Evolutionary conservation across 805 yeast genomes (phyloP).

Genomic region (Candida germanica): DNA sequence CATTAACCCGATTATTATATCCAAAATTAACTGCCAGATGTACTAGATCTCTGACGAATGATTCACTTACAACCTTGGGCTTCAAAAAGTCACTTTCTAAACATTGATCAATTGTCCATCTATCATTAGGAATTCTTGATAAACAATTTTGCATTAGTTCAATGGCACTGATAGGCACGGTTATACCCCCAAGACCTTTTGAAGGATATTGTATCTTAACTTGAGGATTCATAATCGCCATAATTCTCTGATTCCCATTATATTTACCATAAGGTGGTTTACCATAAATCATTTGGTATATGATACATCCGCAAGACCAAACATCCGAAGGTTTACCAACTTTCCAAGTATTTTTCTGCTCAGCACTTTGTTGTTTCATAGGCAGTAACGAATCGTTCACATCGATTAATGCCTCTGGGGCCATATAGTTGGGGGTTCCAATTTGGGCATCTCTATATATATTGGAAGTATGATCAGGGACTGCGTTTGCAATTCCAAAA

Average conservation of each 20-base stretch:
- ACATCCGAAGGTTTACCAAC: conserved; percentile 95
- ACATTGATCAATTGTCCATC: conserved; percentile 65
- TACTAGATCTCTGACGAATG: conserved; percentile 66
- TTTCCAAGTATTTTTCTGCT: conserved; percentile 48
- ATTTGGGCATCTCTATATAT: conserved; percentile 86
- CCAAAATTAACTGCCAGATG: conserved; percentile 79
- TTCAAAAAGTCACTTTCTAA: conserved; percentile 62
- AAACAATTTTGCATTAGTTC: conserved; percentile 73
- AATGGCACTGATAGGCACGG: conserved; percentile 67
- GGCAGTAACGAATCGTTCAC: conserved; percentile 35
- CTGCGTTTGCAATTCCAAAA: conserved; percentile 93
- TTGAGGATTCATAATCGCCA: conserved; percentile 85
- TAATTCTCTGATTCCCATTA: conserved; percentile 70
- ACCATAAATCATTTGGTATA: conserved; percentile 94
- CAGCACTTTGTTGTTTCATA: conserved; percentile 8
- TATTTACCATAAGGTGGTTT: conserved; percentile 83
- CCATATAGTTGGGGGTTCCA: conserved; percentile 97
- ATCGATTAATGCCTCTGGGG: conserved; percentile 89
- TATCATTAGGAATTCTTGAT: conserved; percentile 60
- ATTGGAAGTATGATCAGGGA: conserved; percentile 88
- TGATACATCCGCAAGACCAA: conserved; percentile 97
- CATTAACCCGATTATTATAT: conserved; percentile 34
- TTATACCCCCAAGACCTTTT: conserved; percentile 54
- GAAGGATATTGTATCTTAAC: conserved; percentile 66
- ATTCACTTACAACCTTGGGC: conserved; percentile 70